Evolutionary conservation across 768 basidiomycete species (phyloP), one percentile per base, ranked within the genome.

Genomic region (Boletus patriciae): DNA sequence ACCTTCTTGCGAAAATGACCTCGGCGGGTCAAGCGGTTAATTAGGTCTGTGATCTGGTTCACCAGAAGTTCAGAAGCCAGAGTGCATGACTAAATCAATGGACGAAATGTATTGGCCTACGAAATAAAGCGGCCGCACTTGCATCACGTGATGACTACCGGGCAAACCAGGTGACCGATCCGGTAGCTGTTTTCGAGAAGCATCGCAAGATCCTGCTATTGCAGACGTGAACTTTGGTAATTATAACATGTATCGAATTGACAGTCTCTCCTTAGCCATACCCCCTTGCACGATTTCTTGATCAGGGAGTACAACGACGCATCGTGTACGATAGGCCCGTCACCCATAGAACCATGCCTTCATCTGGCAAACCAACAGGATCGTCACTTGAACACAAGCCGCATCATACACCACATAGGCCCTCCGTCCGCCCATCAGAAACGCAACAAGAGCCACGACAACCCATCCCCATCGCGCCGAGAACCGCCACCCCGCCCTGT

Each of bases 331-430:
- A 36, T 36, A 15, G 13, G 15, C 16, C 9, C 38, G 21, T 52
- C 58, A 43, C 21, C 59, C 34, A 36, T 31, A 42, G 27, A 55
- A 34, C 62, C 57, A 61, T 27, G 11, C 23, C 40, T 15, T 46
- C 31, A 48, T 23, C 41, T 65, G 55, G 8, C 11, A 56, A n/a
- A 49, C 13, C 36, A 55, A 13, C 46, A 69, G 2, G 23, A 68
- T 19, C 12, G 41, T 53, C 38, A 68, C 52, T 48, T 64, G 54
- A 37, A 81, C 63, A 60, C 82, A 83, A 0, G 82, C 81, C 34
- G 72, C 78, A 50, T 90, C 85, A 65, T 88, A 88, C 40, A 91
- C 80, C 47, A 78, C 65, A 65, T 89, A 90, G 3, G 85, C 81
- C 62, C 74, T 77, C 27, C 85, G 76, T n/a, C 88, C 81, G 15